Conservation (phyloP, 2,329 filamentous ascomycete genomes). For the Bipolaris victoriae region DNA sequence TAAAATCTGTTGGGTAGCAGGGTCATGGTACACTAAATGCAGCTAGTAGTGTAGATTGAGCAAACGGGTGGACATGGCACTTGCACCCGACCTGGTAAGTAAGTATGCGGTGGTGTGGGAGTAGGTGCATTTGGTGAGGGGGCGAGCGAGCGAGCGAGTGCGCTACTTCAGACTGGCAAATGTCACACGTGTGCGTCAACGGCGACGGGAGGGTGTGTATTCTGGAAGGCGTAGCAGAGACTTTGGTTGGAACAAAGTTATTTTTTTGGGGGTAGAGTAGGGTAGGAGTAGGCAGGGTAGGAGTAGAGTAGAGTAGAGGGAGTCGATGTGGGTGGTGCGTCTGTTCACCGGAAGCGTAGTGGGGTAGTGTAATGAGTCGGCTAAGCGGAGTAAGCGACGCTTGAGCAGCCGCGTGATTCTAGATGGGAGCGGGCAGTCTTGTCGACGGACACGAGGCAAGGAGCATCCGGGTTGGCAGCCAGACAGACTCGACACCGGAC, state of each 20-base stretch:
- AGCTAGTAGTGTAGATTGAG: too few species aligned
- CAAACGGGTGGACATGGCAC: too few species aligned
- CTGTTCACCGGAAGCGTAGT: constrained; percentile 36
- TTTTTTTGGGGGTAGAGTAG: constrained; percentile 5
- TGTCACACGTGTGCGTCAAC: background rate
- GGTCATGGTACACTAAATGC: too few species aligned
- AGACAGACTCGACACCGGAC: constrained; percentile 28
- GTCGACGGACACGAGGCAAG: constrained; percentile 8
- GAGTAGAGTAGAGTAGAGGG: too few species aligned
- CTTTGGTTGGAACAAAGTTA: background rate
- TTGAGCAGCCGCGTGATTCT: constrained; percentile 32
- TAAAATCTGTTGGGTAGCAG: too few species aligned
- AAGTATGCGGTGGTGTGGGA: constrained; percentile 16
- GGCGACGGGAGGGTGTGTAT: background rate
- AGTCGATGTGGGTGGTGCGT: constrained; percentile 23
- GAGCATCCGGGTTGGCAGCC: constrained; percentile 14
- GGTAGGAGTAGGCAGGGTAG: too few species aligned
- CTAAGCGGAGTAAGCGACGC: constrained; percentile 27
- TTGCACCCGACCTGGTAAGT: too few species aligned
- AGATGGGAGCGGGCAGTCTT: constrained; percentile 27
- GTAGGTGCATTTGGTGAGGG: constrained; percentile 19
- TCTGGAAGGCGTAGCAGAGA: too few species aligned
- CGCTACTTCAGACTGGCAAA: constrained; percentile 7
- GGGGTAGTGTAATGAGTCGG: constrained; percentile 19
- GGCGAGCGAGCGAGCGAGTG: background rate